Base-by-base conservation (phyloP, 345 rosid genomes). In the Acer campestre region DNA sequence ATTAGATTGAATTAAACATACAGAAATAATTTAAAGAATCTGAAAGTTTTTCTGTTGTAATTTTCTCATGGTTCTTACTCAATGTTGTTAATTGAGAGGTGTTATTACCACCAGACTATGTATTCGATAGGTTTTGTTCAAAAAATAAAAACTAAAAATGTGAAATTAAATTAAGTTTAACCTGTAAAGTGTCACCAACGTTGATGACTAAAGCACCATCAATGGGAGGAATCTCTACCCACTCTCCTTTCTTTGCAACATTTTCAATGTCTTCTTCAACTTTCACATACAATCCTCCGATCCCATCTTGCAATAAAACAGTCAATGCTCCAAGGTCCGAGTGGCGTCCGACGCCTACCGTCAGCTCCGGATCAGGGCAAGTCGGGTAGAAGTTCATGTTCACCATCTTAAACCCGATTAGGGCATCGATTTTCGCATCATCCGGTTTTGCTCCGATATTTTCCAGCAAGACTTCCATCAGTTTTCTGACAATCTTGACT, bases 241-340 rank as follows among this genome's bases (percentile, higher is more conserved):
- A 67, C 16, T 76, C 40, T 42, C 76, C 68, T 4, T 61, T 42
- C 16, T 61, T 73, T 9, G 68, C 76, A 23, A 42, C 4, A 10
- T 61, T 40, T 29, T 14, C 62, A 3, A 46, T 35, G 3, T 75
- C 71, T 22, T 73, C 71, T n/a, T 81, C 83, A 27, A 80, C 61
- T 76, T 85, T 89, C 8, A 89, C 91, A 69, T 86, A 85, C 25
- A 89, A 84, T 42, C 93, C 91, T 35, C 93, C 91, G 44, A 88
- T 84, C 13, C 81, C 91, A 48, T 88, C 93, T 81, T 88, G 91
- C 40, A 90, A 20, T 22, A 90, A 74, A 49, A 90, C 81, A 0
- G 93, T 88, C 0, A 90, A 67, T 31, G 81, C 84, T 0, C 91
- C 91, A 83, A 90, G 78, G 63, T 90, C 91, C 13, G 93, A 90